A percentile compares a stretch with the other conserved stretches of the same genome.
Evolutionary conservation across 1,139 yeast species (phyloP).

Genomic region (Kurtzmaniella quercitrusa): DNA sequence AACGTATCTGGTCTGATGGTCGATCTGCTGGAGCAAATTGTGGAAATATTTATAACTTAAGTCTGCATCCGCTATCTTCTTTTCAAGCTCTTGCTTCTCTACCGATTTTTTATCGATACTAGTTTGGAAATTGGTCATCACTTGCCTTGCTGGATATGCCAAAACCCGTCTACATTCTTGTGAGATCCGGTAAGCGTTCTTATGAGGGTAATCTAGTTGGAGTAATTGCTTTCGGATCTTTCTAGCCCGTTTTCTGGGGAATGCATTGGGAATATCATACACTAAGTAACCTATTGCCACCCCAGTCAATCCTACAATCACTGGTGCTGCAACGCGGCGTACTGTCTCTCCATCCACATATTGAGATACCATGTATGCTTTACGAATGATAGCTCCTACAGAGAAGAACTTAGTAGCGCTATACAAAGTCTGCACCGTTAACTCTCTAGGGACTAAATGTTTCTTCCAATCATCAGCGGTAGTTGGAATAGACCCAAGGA

Average conservation of each 20-base stretch:
- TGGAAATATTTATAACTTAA: slow-evolving; percentile 59
- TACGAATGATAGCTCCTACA: slow-evolving; percentile 37
- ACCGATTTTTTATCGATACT: slow-evolving; percentile 58
- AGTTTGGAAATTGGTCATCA: slow-evolving; percentile 70
- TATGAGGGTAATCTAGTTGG: slow-evolving; percentile 70
- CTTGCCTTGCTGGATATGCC: slow-evolving; percentile 78
- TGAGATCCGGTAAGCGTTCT: slow-evolving; percentile 73
- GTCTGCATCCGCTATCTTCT: slow-evolving; percentile 53
- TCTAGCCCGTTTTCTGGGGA: slow-evolving; percentile 76
- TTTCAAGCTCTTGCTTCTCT: slow-evolving; percentile 56
- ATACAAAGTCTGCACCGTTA: slow-evolving; percentile 40
- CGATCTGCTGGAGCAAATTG: slow-evolving; percentile 45
- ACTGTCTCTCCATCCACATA: slow-evolving; percentile 25
- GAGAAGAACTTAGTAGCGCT: slow-evolving; percentile 43
- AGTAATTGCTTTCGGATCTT: slow-evolving; percentile 62
- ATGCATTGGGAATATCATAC: slow-evolving; percentile 82
- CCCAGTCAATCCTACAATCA: slow-evolving; percentile 49
- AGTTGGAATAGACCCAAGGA: slow-evolving; percentile 30
- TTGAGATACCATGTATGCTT: slow-evolving; percentile 24
- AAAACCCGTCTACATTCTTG: slow-evolving; percentile 81
- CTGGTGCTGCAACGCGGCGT: slow-evolving; percentile 41
- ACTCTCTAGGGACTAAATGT: slow-evolving; percentile 31
- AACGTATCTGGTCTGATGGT: slow-evolving; percentile 43
- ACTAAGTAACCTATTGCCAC: slow-evolving; percentile 64
- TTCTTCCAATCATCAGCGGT: slow-evolving; percentile 29